phyloP scores from a whole-genome alignment of 2,329 filamentous ascomycete species.

The Pseudonectria foliicola region DNA sequence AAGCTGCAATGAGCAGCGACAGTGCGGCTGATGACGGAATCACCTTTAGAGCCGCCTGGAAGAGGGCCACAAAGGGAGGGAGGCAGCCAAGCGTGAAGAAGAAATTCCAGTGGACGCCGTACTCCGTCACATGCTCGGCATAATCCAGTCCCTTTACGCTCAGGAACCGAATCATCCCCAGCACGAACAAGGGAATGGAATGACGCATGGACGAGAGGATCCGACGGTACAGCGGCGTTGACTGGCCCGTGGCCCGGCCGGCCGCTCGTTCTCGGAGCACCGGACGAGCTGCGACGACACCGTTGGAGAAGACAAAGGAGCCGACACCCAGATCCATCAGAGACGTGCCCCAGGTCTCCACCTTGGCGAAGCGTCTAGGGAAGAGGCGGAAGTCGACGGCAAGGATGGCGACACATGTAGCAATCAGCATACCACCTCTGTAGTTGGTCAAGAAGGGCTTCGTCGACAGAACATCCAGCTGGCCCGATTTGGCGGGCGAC shows the following conservation, averaged over 20 bases:
- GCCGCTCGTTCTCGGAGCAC: slow-evolving; percentile 61
- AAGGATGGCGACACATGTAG: slow-evolving; percentile 87
- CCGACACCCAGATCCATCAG: slow-evolving; percentile 97
- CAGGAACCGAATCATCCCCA: slow-evolving; percentile 74
- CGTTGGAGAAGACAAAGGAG: slow-evolving; percentile 92
- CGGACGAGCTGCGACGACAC: slow-evolving; percentile 79
- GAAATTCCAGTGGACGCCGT: slow-evolving; percentile 99
- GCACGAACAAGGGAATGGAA: slow-evolving; percentile 70
- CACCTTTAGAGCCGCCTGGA: slow-evolving; percentile 62
- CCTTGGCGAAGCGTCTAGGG: slow-evolving; percentile 90
- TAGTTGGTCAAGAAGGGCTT: slow-evolving; percentile 93
- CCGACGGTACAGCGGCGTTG: slow-evolving; percentile 46
- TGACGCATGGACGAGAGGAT: slow-evolving; percentile 66
- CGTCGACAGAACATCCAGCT: slow-evolving; percentile 52
- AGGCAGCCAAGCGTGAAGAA: slow-evolving; percentile 92
- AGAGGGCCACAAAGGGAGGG: slow-evolving; percentile 79
- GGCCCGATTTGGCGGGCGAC: slow-evolving; percentile 23
- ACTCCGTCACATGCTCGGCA: slow-evolving; percentile 93
- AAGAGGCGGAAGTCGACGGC: slow-evolving; percentile 94
- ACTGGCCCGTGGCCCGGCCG: slow-evolving; percentile 41
- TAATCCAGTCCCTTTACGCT: slow-evolving; percentile 94
- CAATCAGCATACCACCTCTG: slow-evolving; percentile 82
- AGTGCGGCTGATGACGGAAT: slow-evolving; percentile 73
- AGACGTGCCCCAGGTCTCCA: slow-evolving; percentile 99
- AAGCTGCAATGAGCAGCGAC: slow-evolving; percentile 57